Conservation (phyloP, 179 eudicot genomes). For the Beta macrorhiza region DNA sequence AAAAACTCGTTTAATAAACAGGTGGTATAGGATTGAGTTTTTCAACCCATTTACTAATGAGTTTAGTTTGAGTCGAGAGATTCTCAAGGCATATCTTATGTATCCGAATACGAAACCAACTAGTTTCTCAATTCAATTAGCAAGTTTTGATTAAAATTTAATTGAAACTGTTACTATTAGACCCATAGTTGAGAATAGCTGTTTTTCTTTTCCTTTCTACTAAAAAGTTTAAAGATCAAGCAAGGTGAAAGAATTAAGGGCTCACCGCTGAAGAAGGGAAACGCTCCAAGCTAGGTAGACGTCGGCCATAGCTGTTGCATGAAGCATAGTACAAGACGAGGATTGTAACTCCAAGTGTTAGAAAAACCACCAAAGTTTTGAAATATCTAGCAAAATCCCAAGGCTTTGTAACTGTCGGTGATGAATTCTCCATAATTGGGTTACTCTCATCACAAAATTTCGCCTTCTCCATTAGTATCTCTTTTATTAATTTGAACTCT, state of each 20-base stretch:
- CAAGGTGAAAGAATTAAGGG: neutral
- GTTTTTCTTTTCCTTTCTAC: too few species aligned
- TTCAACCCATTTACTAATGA: too few species aligned
- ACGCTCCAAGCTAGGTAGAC: neutral
- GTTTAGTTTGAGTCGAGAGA: too few species aligned
- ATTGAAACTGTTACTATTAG: too few species aligned
- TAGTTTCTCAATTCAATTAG: too few species aligned
- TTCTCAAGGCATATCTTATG: too few species aligned
- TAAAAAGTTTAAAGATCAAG: neutral
- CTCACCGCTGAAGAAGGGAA: constrained; percentile 2
- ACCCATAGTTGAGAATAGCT: too few species aligned
- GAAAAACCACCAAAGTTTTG: constrained; percentile 1
- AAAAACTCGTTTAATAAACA: too few species aligned
- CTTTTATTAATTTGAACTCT: neutral
- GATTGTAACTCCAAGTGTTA: constrained; percentile 12
- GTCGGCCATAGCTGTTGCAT: constrained; percentile 3
- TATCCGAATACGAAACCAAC: too few species aligned
- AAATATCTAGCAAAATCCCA: constrained; percentile 4
- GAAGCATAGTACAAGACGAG: constrained; percentile 18
- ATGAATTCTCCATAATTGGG: neutral
- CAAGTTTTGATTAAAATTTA: too few species aligned
- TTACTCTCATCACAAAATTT: neutral
- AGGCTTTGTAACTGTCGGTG: neutral
- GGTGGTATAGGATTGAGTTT: too few species aligned
- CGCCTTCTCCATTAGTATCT: neutral